Evolutionary conservation across 495 filamentous ascomycete species (phyloP).

Genomic region (Podospora pseudoanserina): DNA sequence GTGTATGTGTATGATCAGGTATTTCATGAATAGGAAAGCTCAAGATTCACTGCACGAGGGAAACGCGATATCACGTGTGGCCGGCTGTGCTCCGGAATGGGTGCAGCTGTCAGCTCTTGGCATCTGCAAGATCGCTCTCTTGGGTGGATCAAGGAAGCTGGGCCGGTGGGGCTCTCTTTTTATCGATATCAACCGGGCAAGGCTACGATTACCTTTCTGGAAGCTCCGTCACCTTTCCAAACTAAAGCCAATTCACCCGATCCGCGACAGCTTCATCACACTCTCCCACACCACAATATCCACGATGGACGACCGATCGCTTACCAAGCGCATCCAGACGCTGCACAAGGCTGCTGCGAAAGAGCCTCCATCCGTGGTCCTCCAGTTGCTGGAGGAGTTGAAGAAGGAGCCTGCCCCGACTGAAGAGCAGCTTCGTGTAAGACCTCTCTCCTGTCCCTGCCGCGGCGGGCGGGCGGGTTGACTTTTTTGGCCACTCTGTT

Average conservation of each 20-base stretch:
- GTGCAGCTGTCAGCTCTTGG: background rate
- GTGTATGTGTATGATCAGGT: background rate
- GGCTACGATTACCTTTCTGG: background rate
- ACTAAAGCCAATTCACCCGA: background rate
- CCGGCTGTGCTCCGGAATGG: background rate
- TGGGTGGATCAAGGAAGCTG: background rate
- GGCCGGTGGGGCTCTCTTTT: background rate
- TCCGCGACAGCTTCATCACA: background rate
- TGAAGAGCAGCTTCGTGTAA: conserved; percentile 75
- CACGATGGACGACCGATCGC: conserved; percentile 75
- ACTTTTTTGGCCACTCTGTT: background rate
- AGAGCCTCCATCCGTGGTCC: conserved; percentile 61
- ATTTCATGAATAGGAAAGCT: background rate
- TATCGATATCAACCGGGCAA: background rate
- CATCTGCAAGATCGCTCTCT: background rate
- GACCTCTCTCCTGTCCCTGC: conserved; percentile 16
- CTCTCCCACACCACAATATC: background rate
- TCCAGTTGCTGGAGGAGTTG: conserved; percentile 69
- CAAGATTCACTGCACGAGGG: background rate
- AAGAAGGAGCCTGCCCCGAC: conserved; percentile 75
- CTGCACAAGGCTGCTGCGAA: conserved; percentile 71
- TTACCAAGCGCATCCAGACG: conserved; percentile 66
- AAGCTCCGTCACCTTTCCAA: background rate
- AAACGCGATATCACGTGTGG: background rate
- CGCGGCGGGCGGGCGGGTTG: background rate